Evolutionary conservation across 305 asterid genomes (phyloP), one percentile per base, ranked within the genome.

Genomic region (Fraxinus velutina): DNA sequence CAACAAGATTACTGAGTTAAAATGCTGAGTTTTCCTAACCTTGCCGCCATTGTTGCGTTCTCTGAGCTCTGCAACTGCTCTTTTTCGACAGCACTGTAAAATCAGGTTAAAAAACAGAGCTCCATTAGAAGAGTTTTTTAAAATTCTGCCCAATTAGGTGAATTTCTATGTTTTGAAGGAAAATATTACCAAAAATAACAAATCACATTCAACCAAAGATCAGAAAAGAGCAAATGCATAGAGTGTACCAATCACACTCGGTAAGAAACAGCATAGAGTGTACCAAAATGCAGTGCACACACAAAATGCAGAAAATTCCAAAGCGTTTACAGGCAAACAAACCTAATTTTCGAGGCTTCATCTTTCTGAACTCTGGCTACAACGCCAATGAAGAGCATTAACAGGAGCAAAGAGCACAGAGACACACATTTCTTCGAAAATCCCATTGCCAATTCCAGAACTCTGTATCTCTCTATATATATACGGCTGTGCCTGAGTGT

Each of bases 371-470:
- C 88, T 78, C 88, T 80, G 17, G 89, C 84, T n/a, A 80, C 80
- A 78, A 75, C 90, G 57, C 90, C 88, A 29, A 77, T 88, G 70
- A 86, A 12, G 10, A 90, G 89, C 77, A 88, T 81, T 79, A 89
- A 76, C 86, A 89, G 77, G 83, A 88, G 83, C 83, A 88, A 37
- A 8, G 76, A 71, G 60, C 85, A 73, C 78, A 87, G 79, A 84
- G 86, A 87, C 73, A 80, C 52, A 78, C 80, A 80, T 73, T 89
- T 88, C 86, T 81, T 84, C 44, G 78, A 84, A 78, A 68, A 62
- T 87, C 57, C 74, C 85, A 79, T 76, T 73, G 81, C 83, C 88
- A 88, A 76, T 76, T 22, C 57, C 5, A 62, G 39, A 34, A 32
- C 57, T 73, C 83, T 32, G 55, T 39, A n/a, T 52, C 73, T 39